phyloP scores from a whole-genome alignment of 805 yeast species.

The Nakazawaea wyomingensis region DNA sequence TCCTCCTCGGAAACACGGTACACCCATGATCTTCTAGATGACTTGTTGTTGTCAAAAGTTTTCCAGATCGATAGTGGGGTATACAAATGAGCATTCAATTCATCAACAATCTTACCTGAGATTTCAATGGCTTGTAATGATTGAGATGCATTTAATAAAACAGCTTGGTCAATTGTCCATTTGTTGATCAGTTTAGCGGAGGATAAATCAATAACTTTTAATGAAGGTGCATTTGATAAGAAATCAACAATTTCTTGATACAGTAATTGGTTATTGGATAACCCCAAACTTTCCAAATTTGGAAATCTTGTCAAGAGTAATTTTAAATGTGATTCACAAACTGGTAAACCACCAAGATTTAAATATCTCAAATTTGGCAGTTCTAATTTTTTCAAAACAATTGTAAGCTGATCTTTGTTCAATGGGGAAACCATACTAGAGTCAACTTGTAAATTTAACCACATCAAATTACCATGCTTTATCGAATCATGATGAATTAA shows the following conservation, averaged over 20 bases:
- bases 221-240: slow-evolving; percentile 19
- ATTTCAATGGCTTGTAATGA: slow-evolving; percentile 63
- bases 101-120: slow-evolving; percentile 49
- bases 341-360: slow-evolving; percentile 48
- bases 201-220: slow-evolving; percentile 62
- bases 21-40: slow-evolving; percentile 81
- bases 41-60: slow-evolving; percentile 42
- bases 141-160: slow-evolving; percentile 38
- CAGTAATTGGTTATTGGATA: slow-evolving; percentile 34
- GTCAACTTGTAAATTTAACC: slow-evolving; percentile 53
- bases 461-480: slow-evolving; percentile 31
- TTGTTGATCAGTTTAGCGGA: slow-evolving; percentile 55
- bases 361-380: slow-evolving; percentile 41
- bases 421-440: slow-evolving; percentile 48
- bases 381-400: slow-evolving; percentile 37
- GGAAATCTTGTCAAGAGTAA: slow-evolving; percentile 36
- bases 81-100: slow-evolving; percentile 31
- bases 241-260: slow-evolving; percentile 33
- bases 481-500: slow-evolving; percentile 68
- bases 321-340: slow-evolving; percentile 31
- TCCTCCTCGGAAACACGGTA: slow-evolving; percentile 36
- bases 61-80: slow-evolving; percentile 37
- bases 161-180: slow-evolving; percentile 51
- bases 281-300: slow-evolving; percentile 35
- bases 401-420: slow-evolving; percentile 37